Base-by-base conservation (phyloP, 2,329 filamentous ascomycete species). In the Ambrosiella beaveri region DNA sequence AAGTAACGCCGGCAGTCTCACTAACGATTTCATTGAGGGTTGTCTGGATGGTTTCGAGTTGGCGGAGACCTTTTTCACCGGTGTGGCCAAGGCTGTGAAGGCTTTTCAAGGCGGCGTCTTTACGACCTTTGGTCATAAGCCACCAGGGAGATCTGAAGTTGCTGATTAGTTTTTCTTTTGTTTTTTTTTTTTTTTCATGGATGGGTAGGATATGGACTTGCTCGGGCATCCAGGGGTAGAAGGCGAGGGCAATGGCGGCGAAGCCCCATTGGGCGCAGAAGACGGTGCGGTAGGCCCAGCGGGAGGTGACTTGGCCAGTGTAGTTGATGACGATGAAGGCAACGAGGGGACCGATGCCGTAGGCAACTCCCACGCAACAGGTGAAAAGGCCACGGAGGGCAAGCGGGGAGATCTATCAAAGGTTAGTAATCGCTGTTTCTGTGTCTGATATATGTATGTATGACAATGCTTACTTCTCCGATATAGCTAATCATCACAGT, bases 1-100 rank as follows among this genome's bases (percentile, higher is more conserved):
- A 72, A 0, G 67, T 69, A 3, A 64, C 67, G 4, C 70, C 68
- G 37, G 68, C 66, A 0, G 67, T 71, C 60, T 73, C 69, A 41
- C 58, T 53, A 44, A 63, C 63, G 11, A 69, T 62, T 57, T 70
- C 62, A 36, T 70, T 65, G 6, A 71, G 64, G 0, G 68, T 71
- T 40, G 62, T 62, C 41, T 65, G 62, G 37, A 51, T 51, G 6
- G 9, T 35, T 12, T 13, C 47, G 15, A 51, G 47, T 19, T 35
- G n/a, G 12, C 6, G 12, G 19, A 17, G 47, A 7, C 47, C 47
- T 12, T 51, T 35, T 9, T 51, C 47, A 17, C 47, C 47, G 19
- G n/a, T 51, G 27, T 35, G 8, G n/a, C 47, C 27, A 7, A 51
- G 72, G 12, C 65, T 62, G 54, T 65, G 65, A 4, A 73, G 66